Evolutionary conservation across 2,329 filamentous ascomycete species (phyloP).

Genomic region (Geoglossum cookeanum): DNA sequence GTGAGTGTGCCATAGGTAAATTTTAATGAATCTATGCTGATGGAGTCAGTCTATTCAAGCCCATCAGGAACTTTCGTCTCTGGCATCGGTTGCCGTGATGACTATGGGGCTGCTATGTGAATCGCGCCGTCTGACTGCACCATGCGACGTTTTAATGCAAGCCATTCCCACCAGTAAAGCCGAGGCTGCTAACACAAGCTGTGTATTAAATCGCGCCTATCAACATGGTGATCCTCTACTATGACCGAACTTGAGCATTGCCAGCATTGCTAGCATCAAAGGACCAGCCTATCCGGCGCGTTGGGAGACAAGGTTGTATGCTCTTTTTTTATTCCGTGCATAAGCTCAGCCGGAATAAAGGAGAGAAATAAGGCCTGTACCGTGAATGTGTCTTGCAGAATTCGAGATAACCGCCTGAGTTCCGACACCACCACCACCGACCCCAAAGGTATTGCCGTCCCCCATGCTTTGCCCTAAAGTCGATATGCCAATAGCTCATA

Average conservation of each 20-base stretch:
- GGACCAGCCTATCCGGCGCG: too few species aligned
- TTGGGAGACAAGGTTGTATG: too few species aligned
- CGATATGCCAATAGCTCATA: neutral
- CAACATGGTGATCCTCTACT: neutral
- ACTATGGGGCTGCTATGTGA: constrained; percentile 2
- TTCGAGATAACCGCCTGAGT: neutral
- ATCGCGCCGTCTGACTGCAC: neutral
- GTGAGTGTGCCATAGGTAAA: constrained; percentile 4
- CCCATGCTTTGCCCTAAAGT: neutral
- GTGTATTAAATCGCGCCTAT: neutral
- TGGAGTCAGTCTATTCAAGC: constrained; percentile 2
- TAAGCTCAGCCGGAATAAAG: neutral
- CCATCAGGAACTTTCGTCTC: constrained; percentile 3
- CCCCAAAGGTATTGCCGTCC: neutral
- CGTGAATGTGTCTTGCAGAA: neutral
- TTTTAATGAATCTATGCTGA: constrained; percentile 3
- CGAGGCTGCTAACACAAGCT: neutral
- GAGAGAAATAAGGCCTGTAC: neutral
- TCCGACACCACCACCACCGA: neutral
- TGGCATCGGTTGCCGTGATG: constrained; percentile 3
- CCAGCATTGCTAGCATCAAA: neutral
- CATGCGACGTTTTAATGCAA: neutral
- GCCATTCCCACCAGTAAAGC: neutral
- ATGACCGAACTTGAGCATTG: neutral
- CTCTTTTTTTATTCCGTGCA: too few species aligned